phyloP scores from a whole-genome alignment of 768 basidiomycete genomes.

The Boletellus ananas region DNA sequence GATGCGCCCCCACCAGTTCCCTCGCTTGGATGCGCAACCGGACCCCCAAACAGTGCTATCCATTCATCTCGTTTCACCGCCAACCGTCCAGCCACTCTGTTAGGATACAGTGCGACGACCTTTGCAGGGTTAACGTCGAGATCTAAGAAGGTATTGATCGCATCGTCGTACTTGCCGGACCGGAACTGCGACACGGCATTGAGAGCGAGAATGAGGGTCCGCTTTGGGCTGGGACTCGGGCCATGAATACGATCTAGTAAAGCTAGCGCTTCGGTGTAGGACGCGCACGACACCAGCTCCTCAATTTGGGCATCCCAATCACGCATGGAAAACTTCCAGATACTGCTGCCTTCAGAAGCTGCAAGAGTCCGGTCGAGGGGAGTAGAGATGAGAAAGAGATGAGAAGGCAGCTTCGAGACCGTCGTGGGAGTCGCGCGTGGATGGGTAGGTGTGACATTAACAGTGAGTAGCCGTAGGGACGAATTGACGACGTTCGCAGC shows the following conservation, averaged over 20 bases:
- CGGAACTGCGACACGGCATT: constrained; percentile 79
- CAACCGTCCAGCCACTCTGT: constrained; percentile 74
- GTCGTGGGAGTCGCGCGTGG: constrained; percentile 32
- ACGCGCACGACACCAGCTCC: constrained; percentile 65
- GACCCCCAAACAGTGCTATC: constrained; percentile 85
- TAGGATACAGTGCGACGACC: constrained; percentile 86
- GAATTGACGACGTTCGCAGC: constrained; percentile 32
- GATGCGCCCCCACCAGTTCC: neutral
- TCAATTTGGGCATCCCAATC: constrained; percentile 82
- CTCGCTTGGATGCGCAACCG: constrained; percentile 27
- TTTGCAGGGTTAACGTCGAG: constrained; percentile 92
- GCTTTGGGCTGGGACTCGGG: constrained; percentile 28
- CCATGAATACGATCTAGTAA: constrained; percentile 51
- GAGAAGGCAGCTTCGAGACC: constrained; percentile 29
- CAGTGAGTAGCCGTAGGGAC: constrained; percentile 57
- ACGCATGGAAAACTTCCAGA: constrained; percentile 74
- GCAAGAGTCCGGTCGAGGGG: constrained; percentile 69
- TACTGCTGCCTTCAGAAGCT: constrained; percentile 64
- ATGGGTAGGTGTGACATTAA: constrained; percentile 41
- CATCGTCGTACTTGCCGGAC: constrained; percentile 62
- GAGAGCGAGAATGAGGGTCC: constrained; percentile 61
- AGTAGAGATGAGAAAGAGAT: constrained; percentile 61
- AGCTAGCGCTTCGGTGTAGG: constrained; percentile 77
- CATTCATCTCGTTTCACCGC: constrained; percentile 65
- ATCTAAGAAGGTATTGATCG: constrained; percentile 83